These are phyloP conservation scores for Flaveria linearis DNA, from an alignment of 129 eudicot genomes.

Conservation along the genomic window DNA sequence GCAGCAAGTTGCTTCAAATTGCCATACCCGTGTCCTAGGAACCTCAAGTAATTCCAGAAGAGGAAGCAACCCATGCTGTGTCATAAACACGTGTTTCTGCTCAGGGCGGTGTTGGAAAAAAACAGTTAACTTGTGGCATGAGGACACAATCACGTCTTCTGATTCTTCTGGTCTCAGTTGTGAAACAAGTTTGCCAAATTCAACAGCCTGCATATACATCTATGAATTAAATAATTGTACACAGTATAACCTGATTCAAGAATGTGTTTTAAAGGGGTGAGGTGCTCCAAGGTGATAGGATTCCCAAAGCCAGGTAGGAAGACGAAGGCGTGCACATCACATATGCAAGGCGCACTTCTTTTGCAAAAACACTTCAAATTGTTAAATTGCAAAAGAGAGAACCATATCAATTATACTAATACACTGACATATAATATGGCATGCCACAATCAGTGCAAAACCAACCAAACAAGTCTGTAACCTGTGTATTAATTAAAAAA, in stretches of 20 bases:
- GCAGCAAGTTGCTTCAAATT: conserved; percentile 13
- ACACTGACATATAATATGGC: background rate
- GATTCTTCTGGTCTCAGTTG: conserved; percentile 92
- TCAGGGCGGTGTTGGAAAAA: conserved; percentile 91
- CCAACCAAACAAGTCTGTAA: background rate
- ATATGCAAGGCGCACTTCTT: background rate
- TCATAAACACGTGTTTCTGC: conserved; percentile 86
- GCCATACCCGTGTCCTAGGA: conserved; percentile 78
- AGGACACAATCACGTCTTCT: conserved; percentile 84
- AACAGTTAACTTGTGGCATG: conserved; percentile 80
- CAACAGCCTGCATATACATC: conserved; percentile 66
- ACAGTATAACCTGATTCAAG: conserved; percentile 7
- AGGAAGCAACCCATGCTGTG: conserved; percentile 93
- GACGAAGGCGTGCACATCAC: background rate
- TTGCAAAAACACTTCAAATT: background rate
- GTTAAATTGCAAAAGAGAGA: background rate
- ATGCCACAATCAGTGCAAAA: background rate
- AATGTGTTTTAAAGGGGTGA: background rate
- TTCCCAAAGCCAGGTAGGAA: too few relatives aligned
- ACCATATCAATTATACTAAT: background rate
- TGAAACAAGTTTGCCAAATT: conserved; percentile 79
- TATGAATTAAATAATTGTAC: conserved; percentile 19
- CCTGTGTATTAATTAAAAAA: background rate
- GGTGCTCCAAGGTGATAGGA: background rate
- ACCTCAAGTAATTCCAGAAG: conserved; percentile 84